Evolutionary conservation across 805 yeast genomes (phyloP), one percentile per base, ranked within the genome.

Genomic region (Cyberlindnera amylophila): DNA sequence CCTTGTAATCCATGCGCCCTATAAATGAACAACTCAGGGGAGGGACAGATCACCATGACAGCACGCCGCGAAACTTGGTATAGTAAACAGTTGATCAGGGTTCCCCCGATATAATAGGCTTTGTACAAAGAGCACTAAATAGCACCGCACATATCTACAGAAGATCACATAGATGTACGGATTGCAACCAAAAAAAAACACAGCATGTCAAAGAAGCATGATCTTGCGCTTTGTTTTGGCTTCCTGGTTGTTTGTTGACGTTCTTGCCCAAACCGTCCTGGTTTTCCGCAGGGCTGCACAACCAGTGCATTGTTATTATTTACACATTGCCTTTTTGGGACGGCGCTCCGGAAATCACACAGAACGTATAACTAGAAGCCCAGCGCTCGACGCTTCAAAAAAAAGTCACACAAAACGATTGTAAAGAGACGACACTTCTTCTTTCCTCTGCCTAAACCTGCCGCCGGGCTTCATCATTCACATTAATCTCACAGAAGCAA

Each of bases 241-340:
- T 27, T 40, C 34, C 32, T 32, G 47, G 27, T 40, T 30, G 26
- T 38, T 24, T 48, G 52, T 48, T 50, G 44, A 36, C 36, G 31
- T 12, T 40, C 4, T 40, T 27, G 38, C 44, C 48, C 42, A 21
- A 44, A 34, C 32, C 16, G 39, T 28, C 15, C 38, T 33, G 32
- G 42, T 38, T 26, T 16, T n/a, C 18, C 23, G 26, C 42, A 30
- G 48, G 36, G 54, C 49, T 28, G 15, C 45, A 10, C 23, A 48
- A 49, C 53, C 45, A 21, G 2, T 41, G 48, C 52, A 38, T 49
- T 42, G 46, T 47, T 47, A 32, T 45, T 57, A 48, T 58, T 57
- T 51, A 58, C 61, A 35, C 38, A 41, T 54, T 57, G 29, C 61
- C 57, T 17, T 14, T 42, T 53, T 34, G 15, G 50, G 55, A 19